phyloP scores from a whole-genome alignment of 2,329 filamentous ascomycete genomes.

The Verticillium tricorpus region DNA sequence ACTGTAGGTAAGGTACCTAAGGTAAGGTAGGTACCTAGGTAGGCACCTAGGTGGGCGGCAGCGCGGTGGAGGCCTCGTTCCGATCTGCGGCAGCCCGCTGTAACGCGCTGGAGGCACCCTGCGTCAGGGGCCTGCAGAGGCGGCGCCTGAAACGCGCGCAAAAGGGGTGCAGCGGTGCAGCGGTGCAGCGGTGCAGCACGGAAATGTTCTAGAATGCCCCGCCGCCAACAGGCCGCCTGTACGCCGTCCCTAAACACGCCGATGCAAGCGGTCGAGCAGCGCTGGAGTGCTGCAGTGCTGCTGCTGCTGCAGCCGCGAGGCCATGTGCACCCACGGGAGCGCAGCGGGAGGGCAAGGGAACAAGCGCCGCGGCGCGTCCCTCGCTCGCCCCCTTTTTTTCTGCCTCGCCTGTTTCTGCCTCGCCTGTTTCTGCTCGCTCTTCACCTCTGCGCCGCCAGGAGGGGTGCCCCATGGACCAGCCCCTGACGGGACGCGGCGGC shows the following conservation, averaged over 20 bases:
- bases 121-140: background rate
- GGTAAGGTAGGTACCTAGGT: too few species aligned
- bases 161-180: too few species aligned
- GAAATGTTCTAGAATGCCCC: background rate
- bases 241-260: too few species aligned
- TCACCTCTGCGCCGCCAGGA: background rate
- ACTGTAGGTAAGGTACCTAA: too few species aligned
- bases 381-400: background rate
- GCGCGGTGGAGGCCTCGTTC: too few species aligned
- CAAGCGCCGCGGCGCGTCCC: conserved; percentile 2
- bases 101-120: background rate
- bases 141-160: background rate
- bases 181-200: too few species aligned
- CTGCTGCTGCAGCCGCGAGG: too few species aligned
- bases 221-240: background rate
- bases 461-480: background rate
- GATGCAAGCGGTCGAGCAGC: too few species aligned
- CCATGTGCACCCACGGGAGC: background rate
- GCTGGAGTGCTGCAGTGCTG: too few species aligned
- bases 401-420: background rate
- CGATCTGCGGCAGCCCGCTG: background rate
- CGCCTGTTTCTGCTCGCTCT: background rate
- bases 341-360: background rate
- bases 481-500: background rate
- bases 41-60: background rate